Conservation (phyloP, 768 basidiomycete species). For the Suillus subaureus region DNA sequence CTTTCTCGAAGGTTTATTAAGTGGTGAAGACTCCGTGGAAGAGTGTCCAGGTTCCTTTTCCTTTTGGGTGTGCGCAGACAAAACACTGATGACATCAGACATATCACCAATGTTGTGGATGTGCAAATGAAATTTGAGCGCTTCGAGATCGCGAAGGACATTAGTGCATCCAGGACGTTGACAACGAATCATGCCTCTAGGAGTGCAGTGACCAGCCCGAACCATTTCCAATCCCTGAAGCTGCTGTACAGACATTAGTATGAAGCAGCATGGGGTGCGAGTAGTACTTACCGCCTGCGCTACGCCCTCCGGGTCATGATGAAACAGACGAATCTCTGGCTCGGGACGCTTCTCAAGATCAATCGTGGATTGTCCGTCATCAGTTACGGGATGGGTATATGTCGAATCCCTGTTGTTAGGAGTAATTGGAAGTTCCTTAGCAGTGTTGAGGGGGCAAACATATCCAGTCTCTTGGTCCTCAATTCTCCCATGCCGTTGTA, state of each 20-base stretch:
- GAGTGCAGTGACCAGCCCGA: constrained; percentile 26
- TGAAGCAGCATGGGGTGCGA: constrained; percentile 8
- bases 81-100: neutral
- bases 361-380: constrained; percentile 20
- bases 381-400: constrained; percentile 23
- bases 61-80: neutral
- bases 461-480: constrained; percentile 3
- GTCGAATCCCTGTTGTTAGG: constrained; percentile 30
- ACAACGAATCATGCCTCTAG: constrained; percentile 41
- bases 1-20: constrained; percentile 6
- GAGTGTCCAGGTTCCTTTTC: neutral
- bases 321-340: constrained; percentile 36
- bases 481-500: constrained; percentile 2
- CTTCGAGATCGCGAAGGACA: constrained; percentile 42
- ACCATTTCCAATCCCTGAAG: constrained; percentile 30
- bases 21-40: neutral
- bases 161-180: constrained; percentile 48
- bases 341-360: constrained; percentile 35
- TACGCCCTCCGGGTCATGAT: constrained; percentile 39
- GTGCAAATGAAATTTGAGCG: constrained; percentile 55
- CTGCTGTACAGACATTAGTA: constrained; percentile 17
- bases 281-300: constrained; percentile 40
- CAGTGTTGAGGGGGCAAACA: neutral
- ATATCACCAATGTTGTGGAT: constrained; percentile 54
- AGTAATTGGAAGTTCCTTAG: constrained; percentile 20